These are phyloP conservation scores for Hura crepitans DNA, from an alignment of 441 rosid genomes.

Conservation along the genomic window DNA sequence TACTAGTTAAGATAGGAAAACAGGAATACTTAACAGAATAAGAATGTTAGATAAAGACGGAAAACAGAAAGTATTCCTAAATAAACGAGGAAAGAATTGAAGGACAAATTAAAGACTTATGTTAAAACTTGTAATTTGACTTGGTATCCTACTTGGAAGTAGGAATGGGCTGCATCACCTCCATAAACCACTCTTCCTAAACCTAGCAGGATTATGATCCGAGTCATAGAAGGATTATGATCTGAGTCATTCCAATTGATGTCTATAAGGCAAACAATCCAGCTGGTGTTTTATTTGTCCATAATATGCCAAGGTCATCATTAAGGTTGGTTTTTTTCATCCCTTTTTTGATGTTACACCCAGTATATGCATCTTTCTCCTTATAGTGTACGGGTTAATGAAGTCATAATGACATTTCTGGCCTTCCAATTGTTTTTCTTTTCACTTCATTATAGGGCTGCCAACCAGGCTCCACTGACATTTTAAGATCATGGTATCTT, in stretches of 20 bases:
- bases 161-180: no score
- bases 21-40: no score
- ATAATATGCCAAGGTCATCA: slow-evolving; percentile 7
- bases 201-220: neutral
- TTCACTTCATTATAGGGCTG: slow-evolving; percentile 1
- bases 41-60: no score
- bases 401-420: neutral
- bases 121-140: no score
- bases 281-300: neutral
- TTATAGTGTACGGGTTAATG: neutral
- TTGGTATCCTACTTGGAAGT: no score
- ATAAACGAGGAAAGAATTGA: no score
- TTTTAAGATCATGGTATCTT: neutral
- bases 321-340: neutral
- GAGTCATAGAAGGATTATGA: no score
- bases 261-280: neutral
- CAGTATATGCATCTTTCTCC: neutral
- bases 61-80: no score
- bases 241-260: neutral
- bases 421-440: neutral
- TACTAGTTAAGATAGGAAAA: no score
- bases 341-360: neutral
- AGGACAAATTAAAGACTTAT: no score
- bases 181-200: neutral
- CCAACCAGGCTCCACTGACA: neutral